These are phyloP conservation scores for Leccinum aurantiacum DNA, from an alignment of 768 basidiomycete genomes.

Conservation along the genomic window DNA sequence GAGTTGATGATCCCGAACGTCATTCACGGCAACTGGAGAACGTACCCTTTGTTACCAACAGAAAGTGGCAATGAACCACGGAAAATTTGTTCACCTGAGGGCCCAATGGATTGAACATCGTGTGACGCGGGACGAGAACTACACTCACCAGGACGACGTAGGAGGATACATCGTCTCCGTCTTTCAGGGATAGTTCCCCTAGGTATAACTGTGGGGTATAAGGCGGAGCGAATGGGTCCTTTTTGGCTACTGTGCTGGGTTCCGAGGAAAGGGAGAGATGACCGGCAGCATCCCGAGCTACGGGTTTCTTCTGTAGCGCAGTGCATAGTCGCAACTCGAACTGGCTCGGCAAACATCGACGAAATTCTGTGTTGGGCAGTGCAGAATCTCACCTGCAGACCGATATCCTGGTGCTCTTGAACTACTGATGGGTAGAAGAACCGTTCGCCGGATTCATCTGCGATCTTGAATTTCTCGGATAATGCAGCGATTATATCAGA, in stretches of 20 bases:
- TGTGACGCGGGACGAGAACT: slow-evolving; percentile 1
- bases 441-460: slow-evolving; percentile 62
- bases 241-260: slow-evolving; percentile 25
- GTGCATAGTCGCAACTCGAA: slow-evolving; percentile 87
- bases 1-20: neutral
- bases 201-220: slow-evolving; percentile 75
- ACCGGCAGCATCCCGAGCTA: slow-evolving; percentile 45
- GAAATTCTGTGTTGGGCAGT: neutral
- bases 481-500: slow-evolving; percentile 57
- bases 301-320: slow-evolving; percentile 77
- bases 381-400: slow-evolving; percentile 54
- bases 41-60: slow-evolving; percentile 83
- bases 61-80: slow-evolving; percentile 80
- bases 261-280: slow-evolving; percentile 29
- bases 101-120: neutral
- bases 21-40: neutral
- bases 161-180: slow-evolving; percentile 50
- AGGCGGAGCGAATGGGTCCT: slow-evolving; percentile 84
- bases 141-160: slow-evolving; percentile 69
- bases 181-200: slow-evolving; percentile 59
- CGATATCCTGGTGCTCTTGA: slow-evolving; percentile 57
- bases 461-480: slow-evolving; percentile 55
- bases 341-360: slow-evolving; percentile 39
- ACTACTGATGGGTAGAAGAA: slow-evolving; percentile 78
- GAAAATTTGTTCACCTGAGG: slow-evolving; percentile 83